A percentile compares a stretch with the other conserved stretches of the same genome.
Conservation (phyloP, 805 yeast genomes). For the Komagataella phaffii region DNA sequence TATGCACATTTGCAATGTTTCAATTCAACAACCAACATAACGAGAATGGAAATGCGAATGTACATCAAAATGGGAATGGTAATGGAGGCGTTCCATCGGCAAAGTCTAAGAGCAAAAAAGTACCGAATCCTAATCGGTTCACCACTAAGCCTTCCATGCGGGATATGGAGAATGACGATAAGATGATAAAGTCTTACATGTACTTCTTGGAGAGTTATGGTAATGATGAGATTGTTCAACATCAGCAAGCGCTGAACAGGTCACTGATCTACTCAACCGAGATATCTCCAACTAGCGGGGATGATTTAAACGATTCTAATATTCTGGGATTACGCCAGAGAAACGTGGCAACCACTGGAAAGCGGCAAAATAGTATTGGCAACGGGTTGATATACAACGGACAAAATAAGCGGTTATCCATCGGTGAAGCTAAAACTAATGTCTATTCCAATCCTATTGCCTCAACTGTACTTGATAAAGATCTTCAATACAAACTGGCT, state of each 20-base stretch:
- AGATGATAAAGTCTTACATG: constrained; percentile 85
- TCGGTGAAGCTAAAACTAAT: neutral
- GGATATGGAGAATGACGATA: constrained; percentile 50
- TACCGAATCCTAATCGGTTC: constrained; percentile 4
- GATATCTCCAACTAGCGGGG: constrained; percentile 1
- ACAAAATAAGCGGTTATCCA: constrained; percentile 2
- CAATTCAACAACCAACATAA: constrained; percentile 48
- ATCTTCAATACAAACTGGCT: neutral
- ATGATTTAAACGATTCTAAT: constrained; percentile 3
- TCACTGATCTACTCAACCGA: neutral
- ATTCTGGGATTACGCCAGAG: constrained; percentile 6
- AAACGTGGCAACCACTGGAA: constrained; percentile 9
- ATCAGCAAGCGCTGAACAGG: constrained; percentile 2
- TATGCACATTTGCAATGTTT: constrained; percentile 90
- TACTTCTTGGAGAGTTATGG: constrained; percentile 82
- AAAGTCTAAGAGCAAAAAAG: neutral
- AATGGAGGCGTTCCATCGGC: constrained; percentile 5
- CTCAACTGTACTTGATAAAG: neutral
- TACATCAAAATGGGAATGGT: constrained; percentile 12
- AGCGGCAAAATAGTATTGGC: constrained; percentile 2
- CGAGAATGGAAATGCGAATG: constrained; percentile 11
- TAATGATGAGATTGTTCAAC: constrained; percentile 18
- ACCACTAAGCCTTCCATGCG: constrained; percentile 6
- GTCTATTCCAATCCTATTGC: neutral
- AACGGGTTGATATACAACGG: neutral